Base-by-base conservation (phyloP, 331 rosid genomes). In the Rosa hybrid region DNA sequence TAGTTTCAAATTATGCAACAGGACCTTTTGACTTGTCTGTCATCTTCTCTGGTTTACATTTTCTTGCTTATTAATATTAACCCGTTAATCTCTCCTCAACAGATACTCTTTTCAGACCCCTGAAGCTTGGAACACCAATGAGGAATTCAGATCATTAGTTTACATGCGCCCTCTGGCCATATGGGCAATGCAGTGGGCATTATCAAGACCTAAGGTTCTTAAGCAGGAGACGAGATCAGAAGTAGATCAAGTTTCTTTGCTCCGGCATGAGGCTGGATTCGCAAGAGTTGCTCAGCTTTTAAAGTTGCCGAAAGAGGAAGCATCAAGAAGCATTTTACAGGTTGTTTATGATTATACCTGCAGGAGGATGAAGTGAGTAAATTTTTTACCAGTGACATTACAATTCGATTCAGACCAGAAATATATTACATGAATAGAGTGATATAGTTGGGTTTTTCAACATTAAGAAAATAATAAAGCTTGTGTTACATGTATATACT, bases 111-210 rank as follows among this genome's bases (percentile, higher is more conserved):
- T 94, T 76, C 98, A 94, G 84, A 94, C 97, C 30, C 98, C 98
- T 1, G 98, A 94, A 86, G 98, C 91, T 69, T 94, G 98, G 98
- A 89, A 77, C 73, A 87, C 87, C 5, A 50, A 78, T 0, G 97
- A 79, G 76, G 89, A 80, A 85, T 94, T 86, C 70, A 83, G 98
- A 83, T 91, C 98, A 30, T 45, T 94, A 51, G 78, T 85, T 77
- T 94, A 94, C 88, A 94, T 94, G 98, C 94, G 98, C 53, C 98
- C 98, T 68, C 88, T 94, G 68, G 97, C 98, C 25, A 94, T 94
- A 84, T 94, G 98, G 98, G 94, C 98, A 16, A 94, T 94, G 97
- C 98, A 92, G 65, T 94, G 98, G 98, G 97, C 91, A 63, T 62
- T 94, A 77, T 78, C 95, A 77, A 90, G 83, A 84, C 80, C 87